Base-by-base conservation (phyloP, 371 early-diverging fungal species). In the Syncephalastrum contaminatum region DNA sequence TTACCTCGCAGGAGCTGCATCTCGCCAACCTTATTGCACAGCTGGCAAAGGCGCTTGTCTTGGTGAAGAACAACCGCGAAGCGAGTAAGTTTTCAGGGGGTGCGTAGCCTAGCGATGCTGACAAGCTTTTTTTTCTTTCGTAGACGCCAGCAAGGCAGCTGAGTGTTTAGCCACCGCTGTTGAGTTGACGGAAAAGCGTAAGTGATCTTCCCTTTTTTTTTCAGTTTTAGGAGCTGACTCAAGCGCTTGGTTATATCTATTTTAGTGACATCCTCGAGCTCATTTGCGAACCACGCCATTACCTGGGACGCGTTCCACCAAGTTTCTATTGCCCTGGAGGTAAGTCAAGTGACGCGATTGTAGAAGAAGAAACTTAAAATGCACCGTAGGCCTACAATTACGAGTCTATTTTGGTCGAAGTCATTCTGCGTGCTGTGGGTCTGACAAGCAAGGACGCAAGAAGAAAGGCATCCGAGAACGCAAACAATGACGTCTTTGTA, bases 401-500 rank as follows among this genome's bases (percentile, higher is more conserved):
- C 60, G 70, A 66, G 2, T 51, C 68, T 3, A 59, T 78, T 1
- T 49, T 78, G 12, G 56, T 62, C 10, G 79, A 78, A 44, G 59
- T 68, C 27, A 66, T 78, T 36, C 61, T 62, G 18, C 66, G 73
- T 19, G 27, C 66, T 6, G 42, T 77, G 15, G 72, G 74, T 8
- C 49, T 75, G 47, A 72, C 62, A 12, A 73, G 64, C 43, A 73
- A 73, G 36, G 74, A 77, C 13, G 71, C 73, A 12, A 73, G 57
- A 47, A 60, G 62, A 52, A 78, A 73, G 46, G 73, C 70, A 8
- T 41, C 65, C 3, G 73, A 71, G 20, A 61, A 61, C 16, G 58
- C 63, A 12, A 55, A 60, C 13, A 46, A 54, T 21, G 64, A 70
- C 49, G 52, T 58, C 8, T 41, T 74, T n/a, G 73, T 70, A 69